A percentile compares a stretch with the other conserved stretches of the same genome.
These are phyloP conservation scores for Solanum bukasovii DNA, from an alignment of 257 asterid species.

Conservation along the genomic window DNA sequence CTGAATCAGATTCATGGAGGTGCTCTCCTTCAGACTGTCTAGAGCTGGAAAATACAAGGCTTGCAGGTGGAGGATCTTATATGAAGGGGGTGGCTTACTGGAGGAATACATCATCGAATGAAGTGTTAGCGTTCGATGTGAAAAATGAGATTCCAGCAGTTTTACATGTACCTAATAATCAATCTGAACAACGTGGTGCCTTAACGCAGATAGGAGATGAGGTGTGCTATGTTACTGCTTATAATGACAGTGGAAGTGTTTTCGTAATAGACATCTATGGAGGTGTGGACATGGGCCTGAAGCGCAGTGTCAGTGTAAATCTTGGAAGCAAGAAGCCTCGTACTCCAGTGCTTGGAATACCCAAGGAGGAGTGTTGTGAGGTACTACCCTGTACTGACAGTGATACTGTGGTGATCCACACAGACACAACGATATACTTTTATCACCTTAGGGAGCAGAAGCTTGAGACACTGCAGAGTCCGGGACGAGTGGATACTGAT, in stretches of 20 bases:
- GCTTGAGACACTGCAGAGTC: background rate
- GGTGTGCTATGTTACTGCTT: conserved; percentile 23
- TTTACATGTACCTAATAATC: conserved; percentile 3
- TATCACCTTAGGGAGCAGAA: conserved; percentile 10
- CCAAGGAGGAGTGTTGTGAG: background rate
- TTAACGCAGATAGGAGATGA: conserved; percentile 27
- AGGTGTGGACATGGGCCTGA: conserved; percentile 24
- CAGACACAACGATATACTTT: background rate
- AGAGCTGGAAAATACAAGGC: conserved; percentile 2
- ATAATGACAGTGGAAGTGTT: background rate
- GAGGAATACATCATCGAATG: conserved; percentile 17
- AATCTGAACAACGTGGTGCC: conserved; percentile 9
- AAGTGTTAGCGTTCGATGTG: conserved; percentile 26
- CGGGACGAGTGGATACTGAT: background rate
- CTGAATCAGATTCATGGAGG: conserved; percentile 19
- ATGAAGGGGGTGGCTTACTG: conserved; percentile 34
- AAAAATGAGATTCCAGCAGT: conserved; percentile 11
- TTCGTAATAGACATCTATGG: conserved; percentile 16
- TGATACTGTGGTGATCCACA: conserved; percentile 20
- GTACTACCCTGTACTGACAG: conserved; percentile 24
- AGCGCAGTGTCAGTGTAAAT: background rate
- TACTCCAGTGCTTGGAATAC: background rate
- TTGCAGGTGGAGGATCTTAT: conserved; percentile 17
- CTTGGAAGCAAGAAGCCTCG: background rate
- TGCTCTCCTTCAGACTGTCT: background rate